A percentile compares a stretch with the other conserved stretches of the same genome.
Evolutionary conservation across 441 rosid genomes (phyloP).

Genomic region (Bocquillonia castaneifolia): DNA sequence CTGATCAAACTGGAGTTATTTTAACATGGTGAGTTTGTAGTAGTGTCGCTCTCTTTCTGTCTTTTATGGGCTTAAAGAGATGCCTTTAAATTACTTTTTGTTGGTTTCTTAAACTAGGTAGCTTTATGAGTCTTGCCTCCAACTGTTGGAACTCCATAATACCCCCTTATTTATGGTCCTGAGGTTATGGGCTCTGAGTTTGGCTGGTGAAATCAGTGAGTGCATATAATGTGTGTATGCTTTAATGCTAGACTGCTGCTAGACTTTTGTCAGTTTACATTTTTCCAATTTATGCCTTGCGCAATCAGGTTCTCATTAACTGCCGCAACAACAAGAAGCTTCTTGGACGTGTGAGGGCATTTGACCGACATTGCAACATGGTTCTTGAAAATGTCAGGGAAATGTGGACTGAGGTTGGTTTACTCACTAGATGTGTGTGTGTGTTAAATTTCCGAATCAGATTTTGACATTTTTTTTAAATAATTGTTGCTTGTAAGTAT

Average conservation of each 20-base stretch:
- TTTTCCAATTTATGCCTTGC: not conserved
- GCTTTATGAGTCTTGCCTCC: not conserved
- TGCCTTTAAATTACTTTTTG: not conserved
- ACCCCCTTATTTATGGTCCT: not conserved
- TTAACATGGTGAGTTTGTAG: constrained; percentile 1
- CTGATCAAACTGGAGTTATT: not conserved
- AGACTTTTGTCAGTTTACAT: not conserved
- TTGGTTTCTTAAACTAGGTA: not conserved
- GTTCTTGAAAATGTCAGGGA: constrained; percentile 90
- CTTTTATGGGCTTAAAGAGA: not conserved
- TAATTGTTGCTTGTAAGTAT: not conserved
- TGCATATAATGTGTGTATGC: not conserved
- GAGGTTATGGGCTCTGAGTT: not conserved
- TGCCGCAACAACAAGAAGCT: constrained; percentile 94
- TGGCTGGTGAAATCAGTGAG: constrained; percentile 10
- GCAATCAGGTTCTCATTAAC: constrained; percentile 67
- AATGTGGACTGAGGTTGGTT: constrained; percentile 91
- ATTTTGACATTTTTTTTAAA: not conserved
- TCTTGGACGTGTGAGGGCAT: constrained; percentile 89
- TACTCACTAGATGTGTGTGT: not conserved
- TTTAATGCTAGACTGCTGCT: not conserved
- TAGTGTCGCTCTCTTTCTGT: not conserved
- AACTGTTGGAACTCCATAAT: too few relatives aligned
- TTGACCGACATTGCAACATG: constrained; percentile 96
- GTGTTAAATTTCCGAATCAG: not conserved